Base-by-base conservation (phyloP, 75 land plant genomes). In the Gnetum montanum region DNA sequence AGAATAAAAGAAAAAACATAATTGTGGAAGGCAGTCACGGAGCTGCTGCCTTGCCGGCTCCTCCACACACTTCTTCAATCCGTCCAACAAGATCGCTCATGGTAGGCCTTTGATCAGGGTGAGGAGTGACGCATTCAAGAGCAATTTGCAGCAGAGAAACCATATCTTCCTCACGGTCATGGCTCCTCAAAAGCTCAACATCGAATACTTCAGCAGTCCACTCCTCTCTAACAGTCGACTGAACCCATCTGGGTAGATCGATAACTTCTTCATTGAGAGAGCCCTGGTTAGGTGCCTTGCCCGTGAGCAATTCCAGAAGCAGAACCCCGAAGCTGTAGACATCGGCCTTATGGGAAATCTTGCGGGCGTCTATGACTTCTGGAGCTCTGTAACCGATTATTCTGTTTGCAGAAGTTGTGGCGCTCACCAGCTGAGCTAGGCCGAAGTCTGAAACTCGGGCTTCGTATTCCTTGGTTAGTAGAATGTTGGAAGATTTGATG, bases 281-380 rank as follows among this genome's bases (percentile, higher is more conserved):
- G n/a, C 83, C 62, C 31, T 85, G 90, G 0, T 75, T 57, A 0
- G 95, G 95, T 36, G 83, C 70, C 54, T 73, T 84, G 11, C 50
- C 50, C 1, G 95, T 89, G 49, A 89, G 61, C 6, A 89, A 70
- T 76, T 89, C 93, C 60, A 88, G 64, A 30, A 88, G 57, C 27
- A 88, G 25, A 12, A 88, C 85, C 2, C 95, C 95, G 49, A 81
- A 89, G 78, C 91, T 86, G 62, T 76, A 89, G 22, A 89, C 86
- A 58, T 89, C 95, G 0, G 95, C 78, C 69, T 82, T 85, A 31
- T 77, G 86, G 6, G 91, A 82, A 22, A 79, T 64, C 40, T 64
- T 78, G 27, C 78, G 79, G 5, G 75, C 63, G 19, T 82, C 86
- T 0, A 77, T 85, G 28, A 89, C 91, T 66, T 89, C 95, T 24